Evolutionary conservation across 345 rosid species (phyloP).

Genomic region (Gossypium anomalum): DNA sequence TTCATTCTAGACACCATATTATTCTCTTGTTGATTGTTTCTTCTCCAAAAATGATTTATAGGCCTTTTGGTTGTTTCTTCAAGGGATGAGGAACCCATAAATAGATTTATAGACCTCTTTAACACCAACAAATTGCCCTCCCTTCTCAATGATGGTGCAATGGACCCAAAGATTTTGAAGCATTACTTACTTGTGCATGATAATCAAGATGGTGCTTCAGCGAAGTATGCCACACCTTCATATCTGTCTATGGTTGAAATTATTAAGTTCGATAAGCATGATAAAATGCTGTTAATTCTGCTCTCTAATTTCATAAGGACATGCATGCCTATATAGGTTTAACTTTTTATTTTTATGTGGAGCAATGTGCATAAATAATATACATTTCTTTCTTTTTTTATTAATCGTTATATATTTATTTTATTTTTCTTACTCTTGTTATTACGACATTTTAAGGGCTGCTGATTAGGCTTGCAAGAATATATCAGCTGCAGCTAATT

Average conservation of each 20-base stretch:
- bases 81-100: constrained; percentile 79
- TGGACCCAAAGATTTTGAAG: constrained; percentile 91
- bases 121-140: constrained; percentile 75
- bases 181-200: constrained; percentile 87
- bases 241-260: constrained; percentile 15
- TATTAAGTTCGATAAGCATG: background rate
- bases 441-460: background rate
- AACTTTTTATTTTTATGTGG: background rate
- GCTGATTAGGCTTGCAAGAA: background rate
- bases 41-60: constrained; percentile 33
- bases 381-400: too few species aligned
- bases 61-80: constrained; percentile 95
- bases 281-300: background rate
- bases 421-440: background rate
- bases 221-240: constrained; percentile 49
- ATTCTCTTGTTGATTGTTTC: background rate
- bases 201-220: constrained; percentile 73
- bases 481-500: background rate
- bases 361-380: background rate
- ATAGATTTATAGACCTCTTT: constrained; percentile 77
- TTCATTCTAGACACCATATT: constrained; percentile 2
- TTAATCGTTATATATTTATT: background rate
- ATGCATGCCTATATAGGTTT: background rate
- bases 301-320: background rate
- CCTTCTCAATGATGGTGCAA: constrained; percentile 76